Conservation (phyloP, 805 yeast genomes). For the Wickerhamiella siamensis region DNA sequence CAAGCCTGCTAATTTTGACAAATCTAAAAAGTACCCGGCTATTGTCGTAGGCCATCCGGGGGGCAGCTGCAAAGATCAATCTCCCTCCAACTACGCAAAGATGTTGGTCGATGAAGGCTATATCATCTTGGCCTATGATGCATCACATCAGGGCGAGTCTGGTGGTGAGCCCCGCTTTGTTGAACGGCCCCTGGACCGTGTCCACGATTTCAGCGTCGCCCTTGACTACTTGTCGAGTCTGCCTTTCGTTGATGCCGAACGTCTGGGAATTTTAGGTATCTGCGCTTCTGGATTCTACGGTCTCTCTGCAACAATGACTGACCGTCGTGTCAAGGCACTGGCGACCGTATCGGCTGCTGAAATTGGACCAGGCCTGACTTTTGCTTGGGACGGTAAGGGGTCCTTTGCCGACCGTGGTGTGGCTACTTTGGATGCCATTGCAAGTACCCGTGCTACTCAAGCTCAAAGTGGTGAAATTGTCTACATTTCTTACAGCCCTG, state of each 20-base stretch:
- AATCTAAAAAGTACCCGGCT: conserved; percentile 8
- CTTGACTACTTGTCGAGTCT: conserved; percentile 6
- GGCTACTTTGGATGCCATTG: not conserved
- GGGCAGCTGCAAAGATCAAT: conserved; percentile 11
- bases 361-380: conserved; percentile 5
- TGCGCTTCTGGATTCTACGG: conserved; percentile 12
- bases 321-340: conserved; percentile 8
- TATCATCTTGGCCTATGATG: conserved; percentile 9
- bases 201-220: conserved; percentile 8
- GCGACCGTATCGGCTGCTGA: conserved; percentile 8
- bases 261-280: conserved; percentile 9
- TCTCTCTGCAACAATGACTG: conserved; percentile 8
- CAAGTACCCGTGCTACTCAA: not conserved
- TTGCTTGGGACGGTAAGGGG: conserved; percentile 3
- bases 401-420: not conserved
- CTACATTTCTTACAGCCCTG: not conserved
- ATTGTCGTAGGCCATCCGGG: conserved; percentile 9
- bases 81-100: conserved; percentile 8
- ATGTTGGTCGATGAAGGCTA: conserved; percentile 6
- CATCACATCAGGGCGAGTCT: conserved; percentile 11
- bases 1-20: conserved; percentile 4
- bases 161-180: conserved; percentile 9
- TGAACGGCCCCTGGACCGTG: conserved; percentile 10
- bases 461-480: not conserved
- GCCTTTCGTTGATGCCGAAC: conserved; percentile 2